phyloP scores from a whole-genome alignment of 1,139 yeast species.

The Suhomyces bokatorum region DNA sequence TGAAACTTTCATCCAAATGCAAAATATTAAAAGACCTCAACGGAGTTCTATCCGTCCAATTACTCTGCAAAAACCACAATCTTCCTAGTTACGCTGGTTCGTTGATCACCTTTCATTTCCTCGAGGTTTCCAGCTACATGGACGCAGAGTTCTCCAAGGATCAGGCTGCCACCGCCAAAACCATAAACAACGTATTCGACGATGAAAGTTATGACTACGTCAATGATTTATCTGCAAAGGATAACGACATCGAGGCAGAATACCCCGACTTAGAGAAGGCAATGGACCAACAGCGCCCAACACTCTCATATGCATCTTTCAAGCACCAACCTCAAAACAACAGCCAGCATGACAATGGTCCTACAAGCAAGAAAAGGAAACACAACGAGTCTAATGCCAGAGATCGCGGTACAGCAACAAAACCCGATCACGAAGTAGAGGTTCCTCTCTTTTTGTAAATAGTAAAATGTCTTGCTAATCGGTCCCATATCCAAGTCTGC shows the following conservation, averaged over 20 bases:
- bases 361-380: background rate
- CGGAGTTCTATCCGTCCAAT: slow-evolving; percentile 53
- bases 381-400: background rate
- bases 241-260: slow-evolving; percentile 13
- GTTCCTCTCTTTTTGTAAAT: slow-evolving; percentile 39
- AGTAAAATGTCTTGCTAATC: background rate
- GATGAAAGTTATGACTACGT: slow-evolving; percentile 27
- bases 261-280: slow-evolving; percentile 16
- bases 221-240: slow-evolving; percentile 16
- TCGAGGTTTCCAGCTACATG: slow-evolving; percentile 41
- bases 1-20: slow-evolving; percentile 58
- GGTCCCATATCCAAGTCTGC: background rate
- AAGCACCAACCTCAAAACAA: background rate
- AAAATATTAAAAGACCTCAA: slow-evolving; percentile 58
- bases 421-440: slow-evolving; percentile 39
- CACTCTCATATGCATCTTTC: slow-evolving; percentile 21
- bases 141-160: slow-evolving; percentile 16
- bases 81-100: slow-evolving; percentile 54
- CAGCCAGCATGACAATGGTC: background rate
- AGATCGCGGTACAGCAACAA: slow-evolving; percentile 18
- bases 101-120: slow-evolving; percentile 59
- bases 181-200: slow-evolving; percentile 24
- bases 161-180: slow-evolving; percentile 4
- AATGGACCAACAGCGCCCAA: slow-evolving; percentile 10
- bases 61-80: slow-evolving; percentile 39